Evolutionary conservation across 345 rosid species (phyloP).

Genomic region (Acer yangbiense): DNA sequence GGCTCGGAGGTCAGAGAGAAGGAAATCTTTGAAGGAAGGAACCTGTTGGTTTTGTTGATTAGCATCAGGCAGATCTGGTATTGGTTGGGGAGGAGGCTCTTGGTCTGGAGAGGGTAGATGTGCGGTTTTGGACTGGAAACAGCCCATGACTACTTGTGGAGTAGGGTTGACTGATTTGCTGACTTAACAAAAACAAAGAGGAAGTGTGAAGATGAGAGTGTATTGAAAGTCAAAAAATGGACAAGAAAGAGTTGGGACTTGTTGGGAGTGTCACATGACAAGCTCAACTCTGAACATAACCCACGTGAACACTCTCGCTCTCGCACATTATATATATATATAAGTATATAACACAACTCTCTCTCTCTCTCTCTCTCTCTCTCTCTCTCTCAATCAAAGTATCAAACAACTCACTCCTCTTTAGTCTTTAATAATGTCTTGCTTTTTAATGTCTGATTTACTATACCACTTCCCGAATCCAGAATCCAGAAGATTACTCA

Average conservation of each 20-base stretch:
- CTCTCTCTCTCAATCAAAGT: not conserved
- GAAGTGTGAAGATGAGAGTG: not conserved
- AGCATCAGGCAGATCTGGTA: conserved; percentile 63
- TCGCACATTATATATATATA: too few relatives aligned
- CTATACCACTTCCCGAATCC: too few relatives aligned
- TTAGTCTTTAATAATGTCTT: too few relatives aligned
- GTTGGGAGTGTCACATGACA: conserved; percentile 33
- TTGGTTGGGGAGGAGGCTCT: conserved; percentile 51
- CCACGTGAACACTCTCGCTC: conserved; percentile 31
- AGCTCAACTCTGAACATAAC: conserved; percentile 19
- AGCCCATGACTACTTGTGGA: conserved; percentile 58
- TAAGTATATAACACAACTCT: too few relatives aligned
- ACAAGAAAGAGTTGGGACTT: not conserved
- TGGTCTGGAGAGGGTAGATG: conserved; percentile 71
- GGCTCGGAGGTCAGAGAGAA: conserved; percentile 63
- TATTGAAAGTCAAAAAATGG: not conserved
- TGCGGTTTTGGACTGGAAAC: conserved; percentile 85
- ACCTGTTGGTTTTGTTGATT: conserved; percentile 47
- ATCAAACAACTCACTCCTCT: not conserved
- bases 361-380: too few relatives aligned
- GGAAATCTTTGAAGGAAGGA: conserved; percentile 70
- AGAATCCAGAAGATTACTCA: not conserved
- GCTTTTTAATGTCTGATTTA: not conserved
- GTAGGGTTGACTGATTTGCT: not conserved
- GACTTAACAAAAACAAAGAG: not conserved